These are phyloP conservation scores for Dianthus caryophyllus DNA, from an alignment of 148 eudicot genomes.

Conservation along the genomic window DNA sequence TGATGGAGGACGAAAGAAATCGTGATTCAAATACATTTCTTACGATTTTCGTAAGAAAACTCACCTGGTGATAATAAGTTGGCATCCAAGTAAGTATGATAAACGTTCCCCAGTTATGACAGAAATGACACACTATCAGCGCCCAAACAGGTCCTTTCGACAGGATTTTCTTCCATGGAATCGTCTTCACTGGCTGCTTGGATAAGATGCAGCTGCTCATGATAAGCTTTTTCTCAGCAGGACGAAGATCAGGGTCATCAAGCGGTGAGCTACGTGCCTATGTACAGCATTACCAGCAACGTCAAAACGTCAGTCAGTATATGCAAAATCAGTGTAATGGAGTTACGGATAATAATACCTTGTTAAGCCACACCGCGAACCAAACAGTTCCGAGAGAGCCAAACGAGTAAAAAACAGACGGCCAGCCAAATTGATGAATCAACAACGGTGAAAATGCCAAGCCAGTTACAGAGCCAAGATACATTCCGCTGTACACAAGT, in stretches of 20 bases:
- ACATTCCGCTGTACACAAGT: constrained; percentile 95
- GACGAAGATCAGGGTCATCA: constrained; percentile 69
- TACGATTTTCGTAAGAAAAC: neutral
- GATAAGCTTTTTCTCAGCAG: constrained; percentile 77
- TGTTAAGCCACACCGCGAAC: constrained; percentile 74
- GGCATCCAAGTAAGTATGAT: constrained; percentile 99
- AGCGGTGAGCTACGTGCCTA: constrained; percentile 92
- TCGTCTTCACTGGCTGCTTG: constrained; percentile 61
- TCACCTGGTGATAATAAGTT: constrained; percentile 89
- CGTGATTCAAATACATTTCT: neutral
- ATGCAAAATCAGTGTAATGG: neutral
- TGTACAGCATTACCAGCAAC: constrained; percentile 3
- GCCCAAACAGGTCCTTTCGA: constrained; percentile 97
- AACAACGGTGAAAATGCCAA: constrained; percentile 81
- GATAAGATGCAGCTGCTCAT: constrained; percentile 45
- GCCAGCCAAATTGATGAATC: constrained; percentile 85
- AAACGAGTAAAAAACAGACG: constrained; percentile 91
- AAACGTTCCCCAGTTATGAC: constrained; percentile 99
- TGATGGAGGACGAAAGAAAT: neutral
- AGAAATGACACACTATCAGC: constrained; percentile 82
- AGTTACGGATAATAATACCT: constrained; percentile 36
- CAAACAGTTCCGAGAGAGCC: constrained; percentile 94
- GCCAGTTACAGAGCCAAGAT: constrained; percentile 97
- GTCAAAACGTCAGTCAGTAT: constrained; percentile 2
- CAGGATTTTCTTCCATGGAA: constrained; percentile 81